A percentile compares a stretch with the other conserved stretches of the same genome.
Conservation (phyloP, 1,284 basidiomycete genomes). For the Apiotrichum porosum region DNA sequence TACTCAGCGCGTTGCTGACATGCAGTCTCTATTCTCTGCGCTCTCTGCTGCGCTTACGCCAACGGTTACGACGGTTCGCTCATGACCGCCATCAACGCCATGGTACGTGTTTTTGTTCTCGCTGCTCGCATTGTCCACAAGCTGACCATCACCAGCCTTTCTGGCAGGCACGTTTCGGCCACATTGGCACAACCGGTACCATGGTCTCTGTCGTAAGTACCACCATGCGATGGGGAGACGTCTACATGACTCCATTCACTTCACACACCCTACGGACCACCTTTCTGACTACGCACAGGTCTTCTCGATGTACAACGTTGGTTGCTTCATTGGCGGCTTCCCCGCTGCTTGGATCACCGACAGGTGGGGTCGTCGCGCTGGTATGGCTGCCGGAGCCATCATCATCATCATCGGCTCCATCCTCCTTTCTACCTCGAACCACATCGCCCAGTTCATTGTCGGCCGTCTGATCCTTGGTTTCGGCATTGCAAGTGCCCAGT, state of each 20-base stretch:
- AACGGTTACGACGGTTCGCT: slow-evolving; percentile 6
- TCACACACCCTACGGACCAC: too few species aligned
- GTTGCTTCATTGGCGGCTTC: not conserved
- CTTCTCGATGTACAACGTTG: not conserved
- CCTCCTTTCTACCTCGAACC: slow-evolving; percentile 29
- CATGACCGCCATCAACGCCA: not conserved
- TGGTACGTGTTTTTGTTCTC: too few species aligned
- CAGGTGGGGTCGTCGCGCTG: slow-evolving; percentile 54
- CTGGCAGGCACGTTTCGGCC: not conserved
- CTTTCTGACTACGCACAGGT: not conserved
- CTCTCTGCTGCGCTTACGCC: slow-evolving; percentile 1
- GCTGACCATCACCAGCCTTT: too few species aligned
- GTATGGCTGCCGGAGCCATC: slow-evolving; percentile 53
- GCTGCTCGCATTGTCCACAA: too few species aligned
- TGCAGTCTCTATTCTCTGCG: not conserved
- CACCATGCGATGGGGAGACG: too few species aligned
- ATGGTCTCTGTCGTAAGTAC: not conserved
- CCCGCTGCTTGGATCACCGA: slow-evolving; percentile 32
- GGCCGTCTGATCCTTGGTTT: slow-evolving; percentile 56
- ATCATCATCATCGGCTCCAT: slow-evolving; percentile 50
- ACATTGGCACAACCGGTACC: not conserved
- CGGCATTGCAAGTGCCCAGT: slow-evolving; percentile 47
- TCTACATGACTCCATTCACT: too few species aligned
- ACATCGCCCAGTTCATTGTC: slow-evolving; percentile 41
- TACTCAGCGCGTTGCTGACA: too few species aligned